phyloP scores from a whole-genome alignment of 176 grass and related monocot genomes.

The Typha latifolia region DNA sequence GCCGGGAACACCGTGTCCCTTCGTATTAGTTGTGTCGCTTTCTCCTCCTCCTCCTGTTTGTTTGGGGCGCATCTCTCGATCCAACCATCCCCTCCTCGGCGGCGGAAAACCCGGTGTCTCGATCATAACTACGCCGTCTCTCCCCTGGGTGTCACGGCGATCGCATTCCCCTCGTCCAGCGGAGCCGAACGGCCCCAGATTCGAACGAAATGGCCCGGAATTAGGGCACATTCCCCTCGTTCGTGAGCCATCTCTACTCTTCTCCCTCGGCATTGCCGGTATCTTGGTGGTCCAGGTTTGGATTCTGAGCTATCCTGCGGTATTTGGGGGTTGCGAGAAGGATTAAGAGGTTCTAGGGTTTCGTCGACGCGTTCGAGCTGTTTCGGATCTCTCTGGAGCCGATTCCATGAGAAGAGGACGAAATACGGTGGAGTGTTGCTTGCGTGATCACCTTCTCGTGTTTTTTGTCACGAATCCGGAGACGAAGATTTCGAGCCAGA shows the following conservation, averaged over 20 bases:
- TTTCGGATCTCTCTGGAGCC: neutral
- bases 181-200: conserved; percentile 8
- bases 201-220: conserved; percentile 1
- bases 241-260: neutral
- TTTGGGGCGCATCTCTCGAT: neutral
- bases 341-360: neutral
- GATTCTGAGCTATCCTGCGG: neutral
- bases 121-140: neutral
- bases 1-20: neutral
- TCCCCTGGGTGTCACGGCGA: neutral
- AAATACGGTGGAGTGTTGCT: neutral
- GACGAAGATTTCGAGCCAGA: neutral
- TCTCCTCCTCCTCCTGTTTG: neutral
- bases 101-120: conserved; percentile 10
- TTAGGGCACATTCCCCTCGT: conserved; percentile 8
- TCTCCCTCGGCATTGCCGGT: neutral
- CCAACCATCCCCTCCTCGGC: neutral
- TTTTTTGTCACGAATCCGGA: neutral
- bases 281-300: neutral
- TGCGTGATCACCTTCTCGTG: neutral
- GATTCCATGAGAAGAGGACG: neutral
- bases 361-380: conserved; percentile 1
- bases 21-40: neutral
- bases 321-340: neutral
- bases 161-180: conserved; percentile 9